Evolutionary conservation across 148 eudicot species (phyloP).

Genomic region (Silene latifolia): DNA sequence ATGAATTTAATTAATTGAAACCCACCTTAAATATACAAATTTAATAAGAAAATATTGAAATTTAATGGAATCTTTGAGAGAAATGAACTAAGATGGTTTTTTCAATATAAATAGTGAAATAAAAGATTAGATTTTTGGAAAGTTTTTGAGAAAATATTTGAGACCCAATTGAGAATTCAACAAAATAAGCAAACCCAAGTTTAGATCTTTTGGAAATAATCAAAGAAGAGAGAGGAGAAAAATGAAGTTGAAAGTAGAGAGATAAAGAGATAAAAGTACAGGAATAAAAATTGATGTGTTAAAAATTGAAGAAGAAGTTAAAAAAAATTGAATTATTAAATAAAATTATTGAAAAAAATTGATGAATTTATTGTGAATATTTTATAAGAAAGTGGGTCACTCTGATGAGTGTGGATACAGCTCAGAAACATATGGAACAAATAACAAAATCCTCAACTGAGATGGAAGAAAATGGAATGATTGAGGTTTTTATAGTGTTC

Average conservation of each 20-base stretch:
- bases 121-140: constrained; percentile 8
- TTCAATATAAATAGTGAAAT: not conserved
- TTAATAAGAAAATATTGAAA: not conserved
- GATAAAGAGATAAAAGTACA: constrained; percentile 16
- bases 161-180: constrained; percentile 23
- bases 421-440: constrained; percentile 36
- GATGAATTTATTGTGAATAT: constrained; percentile 18
- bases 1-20: constrained; percentile 10
- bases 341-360: no score
- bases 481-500: not conserved
- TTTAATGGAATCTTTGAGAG: not conserved
- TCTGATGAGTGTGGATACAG: constrained; percentile 41
- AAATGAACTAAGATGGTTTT: not conserved
- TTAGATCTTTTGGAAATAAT: constrained; percentile 20
- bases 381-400: constrained; percentile 26
- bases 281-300: constrained; percentile 18
- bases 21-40: not conserved
- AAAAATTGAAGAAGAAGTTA: constrained; percentile 13
- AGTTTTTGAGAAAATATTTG: constrained; percentile 8
- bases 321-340: constrained; percentile 17
- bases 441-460: constrained; percentile 16
- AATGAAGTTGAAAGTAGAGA: constrained; percentile 13
- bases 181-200: constrained; percentile 17
- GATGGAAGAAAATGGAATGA: constrained; percentile 8
- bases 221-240: constrained; percentile 9